Base-by-base conservation (phyloP, 2,329 filamentous ascomycete genomes). In the Fusarium austroafricanum region DNA sequence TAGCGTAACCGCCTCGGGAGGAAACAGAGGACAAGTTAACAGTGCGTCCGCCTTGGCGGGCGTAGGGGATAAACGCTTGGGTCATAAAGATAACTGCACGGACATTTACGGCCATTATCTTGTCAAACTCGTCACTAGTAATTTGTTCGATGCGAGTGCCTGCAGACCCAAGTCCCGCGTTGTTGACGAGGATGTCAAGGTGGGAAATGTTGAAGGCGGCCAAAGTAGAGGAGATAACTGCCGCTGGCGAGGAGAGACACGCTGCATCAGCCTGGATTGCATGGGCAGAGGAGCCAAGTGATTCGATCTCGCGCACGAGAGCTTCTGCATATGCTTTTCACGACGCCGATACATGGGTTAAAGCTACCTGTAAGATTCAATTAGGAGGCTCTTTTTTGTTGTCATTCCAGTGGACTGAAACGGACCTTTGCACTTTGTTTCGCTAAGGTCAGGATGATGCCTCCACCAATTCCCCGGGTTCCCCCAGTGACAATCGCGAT, bases 401-500 rank as follows among this genome's bases (percentile, higher is more conserved):
- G 2, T 28, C 10, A 42, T 11, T 12, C 14, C 21, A 15, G 47
- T n/a, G 12, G 26, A 23, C 18, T 29, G 38, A 46, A 12, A 55
- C 33, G 18, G 5, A 61, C 51, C 28, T 49, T 55, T 6, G 51
- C 57, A 14, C 57, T 51, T 51, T 55, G 44, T 31, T 52, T 56
- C 15, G 50, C 50, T 29, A 61, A 40, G 21, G 37, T 44, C 9
- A 55, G 51, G 20, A 50, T 38, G 10, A 61, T 55, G 23, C 57
- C 57, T 33, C 38, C 28, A 17, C 58, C 58, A 49, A 61, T 61
- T 20, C 46, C 58, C 6, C 43, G 46, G 37, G 58, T 46, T n/a
- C 40, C 58, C 14, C 58, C 52, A 15, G 58, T 56, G n/a, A 61
- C 58, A 18, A 61, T 53, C 6, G 52, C 58, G 28, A 61, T 20